Evolutionary conservation across 768 basidiomycete genomes (phyloP).

Genomic region (Amanita pseudoporphyria): DNA sequence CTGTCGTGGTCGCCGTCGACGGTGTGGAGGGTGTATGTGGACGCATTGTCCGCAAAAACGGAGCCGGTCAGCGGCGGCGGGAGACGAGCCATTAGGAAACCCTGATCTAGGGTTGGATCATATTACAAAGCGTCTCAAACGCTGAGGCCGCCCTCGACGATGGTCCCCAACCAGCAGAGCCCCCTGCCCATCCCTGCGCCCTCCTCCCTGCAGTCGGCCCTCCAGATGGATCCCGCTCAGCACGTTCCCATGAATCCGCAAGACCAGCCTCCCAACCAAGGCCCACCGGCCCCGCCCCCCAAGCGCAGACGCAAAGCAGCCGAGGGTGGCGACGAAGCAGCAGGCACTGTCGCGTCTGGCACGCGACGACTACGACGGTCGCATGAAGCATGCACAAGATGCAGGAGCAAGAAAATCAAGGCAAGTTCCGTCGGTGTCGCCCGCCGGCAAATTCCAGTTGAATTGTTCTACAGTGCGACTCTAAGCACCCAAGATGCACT

Average conservation of each 20-base stretch:
- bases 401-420: constrained; percentile 97
- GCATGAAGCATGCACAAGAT: constrained; percentile 87
- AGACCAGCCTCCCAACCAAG: constrained; percentile 15
- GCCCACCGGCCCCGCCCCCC: constrained; percentile 21
- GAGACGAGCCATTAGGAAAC: constrained; percentile 14
- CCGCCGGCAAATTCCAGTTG: constrained; percentile 77
- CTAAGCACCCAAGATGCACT: constrained; percentile 80
- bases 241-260: constrained; percentile 30
- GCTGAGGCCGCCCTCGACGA: constrained; percentile 22
- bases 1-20: constrained; percentile 27
- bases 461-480: constrained; percentile 62
- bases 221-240: constrained; percentile 63
- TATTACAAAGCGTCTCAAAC: constrained; percentile 25
- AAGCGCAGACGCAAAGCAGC: constrained; percentile 49
- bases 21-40: constrained; percentile 57
- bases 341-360: constrained; percentile 42
- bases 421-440: constrained; percentile 59
- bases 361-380: constrained; percentile 77
- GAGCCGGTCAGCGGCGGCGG: constrained; percentile 12
- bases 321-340: constrained; percentile 46
- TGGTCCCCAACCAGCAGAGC: constrained; percentile 25
- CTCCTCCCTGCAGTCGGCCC: constrained; percentile 48
- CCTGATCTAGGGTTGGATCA: constrained; percentile 23
- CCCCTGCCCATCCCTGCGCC: constrained; percentile 20
- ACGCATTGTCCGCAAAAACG: constrained; percentile 16